A percentile compares a stretch with the other conserved stretches of the same genome.
Evolutionary conservation across 371 early-diverging fungal genomes (phyloP).

Genomic region (Dichotomocladium elegans): DNA sequence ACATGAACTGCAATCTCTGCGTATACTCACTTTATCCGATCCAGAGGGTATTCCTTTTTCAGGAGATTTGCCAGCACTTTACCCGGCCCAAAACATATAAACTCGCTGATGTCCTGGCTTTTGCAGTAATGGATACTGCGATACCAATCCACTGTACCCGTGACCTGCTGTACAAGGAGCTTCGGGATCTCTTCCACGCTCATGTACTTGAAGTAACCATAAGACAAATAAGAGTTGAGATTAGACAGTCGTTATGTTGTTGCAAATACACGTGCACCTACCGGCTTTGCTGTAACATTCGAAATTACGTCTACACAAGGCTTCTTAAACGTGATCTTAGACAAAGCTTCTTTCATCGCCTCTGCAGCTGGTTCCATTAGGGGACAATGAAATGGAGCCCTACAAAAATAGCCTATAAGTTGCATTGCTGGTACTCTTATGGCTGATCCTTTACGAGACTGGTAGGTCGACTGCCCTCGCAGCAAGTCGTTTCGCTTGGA

Average conservation of each 20-base stretch:
- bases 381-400: slow-evolving; percentile 92
- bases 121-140: slow-evolving; percentile 78
- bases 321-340: slow-evolving; percentile 48
- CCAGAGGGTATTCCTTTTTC: slow-evolving; percentile 83
- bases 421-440: background rate
- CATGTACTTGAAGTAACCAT: slow-evolving; percentile 22
- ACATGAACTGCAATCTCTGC: background rate
- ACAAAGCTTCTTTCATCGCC: slow-evolving; percentile 69
- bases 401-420: slow-evolving; percentile 13
- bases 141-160: slow-evolving; percentile 88
- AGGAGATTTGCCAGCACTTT: slow-evolving; percentile 85
- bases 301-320: slow-evolving; percentile 81
- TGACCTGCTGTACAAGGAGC: slow-evolving; percentile 77
- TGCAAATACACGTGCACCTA: slow-evolving; percentile 52
- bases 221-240: background rate
- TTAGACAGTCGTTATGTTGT: background rate
- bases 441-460: slow-evolving; percentile 62
- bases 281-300: slow-evolving; percentile 86
- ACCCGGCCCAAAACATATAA: slow-evolving; percentile 84
- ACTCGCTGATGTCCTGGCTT: slow-evolving; percentile 73
- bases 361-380: slow-evolving; percentile 86
- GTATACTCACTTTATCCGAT: slow-evolving; percentile 50
- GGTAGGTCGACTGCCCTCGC: slow-evolving; percentile 86
- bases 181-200: slow-evolving; percentile 60
- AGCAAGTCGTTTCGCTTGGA: slow-evolving; percentile 78